These are phyloP conservation scores for barley (Hordeum vulgare) DNA, from an alignment of 176 grass and related monocot genomes.

Conservation along the genomic window DNA sequence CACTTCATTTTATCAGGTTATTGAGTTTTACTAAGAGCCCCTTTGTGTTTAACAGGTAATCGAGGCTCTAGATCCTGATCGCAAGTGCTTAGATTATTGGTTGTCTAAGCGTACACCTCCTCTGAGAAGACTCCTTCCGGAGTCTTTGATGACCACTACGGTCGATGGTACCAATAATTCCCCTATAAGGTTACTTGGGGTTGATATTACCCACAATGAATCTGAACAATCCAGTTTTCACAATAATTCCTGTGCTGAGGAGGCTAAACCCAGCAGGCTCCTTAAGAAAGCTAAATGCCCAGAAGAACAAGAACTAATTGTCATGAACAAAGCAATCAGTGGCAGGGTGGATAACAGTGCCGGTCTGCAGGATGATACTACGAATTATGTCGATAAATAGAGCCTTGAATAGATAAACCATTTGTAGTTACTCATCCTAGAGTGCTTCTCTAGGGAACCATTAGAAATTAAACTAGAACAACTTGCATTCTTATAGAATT, in stretches of 20 bases:
- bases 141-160: background rate
- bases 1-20: background rate
- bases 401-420: slow-evolving; percentile 21
- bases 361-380: slow-evolving; percentile 30
- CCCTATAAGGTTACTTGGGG: slow-evolving; percentile 28
- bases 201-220: slow-evolving; percentile 33
- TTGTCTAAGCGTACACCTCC: slow-evolving; percentile 31
- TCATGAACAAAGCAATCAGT: slow-evolving; percentile 34
- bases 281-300: slow-evolving; percentile 48
- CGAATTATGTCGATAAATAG: slow-evolving; percentile 43
- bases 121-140: slow-evolving; percentile 14
- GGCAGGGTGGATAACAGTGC: slow-evolving; percentile 19
- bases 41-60: slow-evolving; percentile 41
- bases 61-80: slow-evolving; percentile 59
- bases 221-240: slow-evolving; percentile 26
- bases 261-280: slow-evolving; percentile 29
- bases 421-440: slow-evolving; percentile 11
- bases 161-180: slow-evolving; percentile 9
- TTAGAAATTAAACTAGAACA: slow-evolving; percentile 18
- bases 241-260: slow-evolving; percentile 31
- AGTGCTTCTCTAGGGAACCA: slow-evolving; percentile 11
- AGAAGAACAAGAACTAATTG: slow-evolving; percentile 46
- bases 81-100: slow-evolving; percentile 65
- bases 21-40: slow-evolving; percentile 13
- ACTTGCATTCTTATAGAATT: slow-evolving; percentile 13